Evolutionary conservation across 176 grass and related monocot species (phyloP), one percentile per base, ranked within the genome.

Genomic region (Carex pumila): DNA sequence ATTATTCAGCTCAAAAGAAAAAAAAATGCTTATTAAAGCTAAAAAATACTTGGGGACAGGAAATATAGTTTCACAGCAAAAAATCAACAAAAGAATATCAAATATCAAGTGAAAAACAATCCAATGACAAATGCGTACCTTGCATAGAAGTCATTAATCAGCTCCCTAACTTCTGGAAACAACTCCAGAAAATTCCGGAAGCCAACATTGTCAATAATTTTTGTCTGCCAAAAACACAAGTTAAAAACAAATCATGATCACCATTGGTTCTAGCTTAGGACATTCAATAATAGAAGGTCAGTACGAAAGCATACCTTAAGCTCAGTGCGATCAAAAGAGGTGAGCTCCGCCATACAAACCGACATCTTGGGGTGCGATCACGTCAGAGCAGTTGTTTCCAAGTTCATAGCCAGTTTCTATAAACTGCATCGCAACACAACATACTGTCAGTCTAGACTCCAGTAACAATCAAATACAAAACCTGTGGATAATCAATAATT

Each of bases 81-180:
- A n/a, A n/a, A n/a, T n/a, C n/a, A n/a, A n/a, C 19, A 0, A 2
- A 17, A 47, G 39, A 41, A 47, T 99, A 81, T 50, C 65, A 64
- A 53, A 76, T 81, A 37, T 60, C 34, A 50, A 70, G 61, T 52
- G 75, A 65, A 80, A 2, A 79, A 65, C 49, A 86, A 41, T 56
- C 22, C 29, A 55, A 56, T 31, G 11, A 32, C 81, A 88, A 6
- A 72, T 59, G 67, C 61, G 7, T 87, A 99, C 97, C 97, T 99
- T 85, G 93, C 87, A 87, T 99, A 99, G 82, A 99, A 99, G 74
- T 99, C 97, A 89, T 99, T 92, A 65, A 99, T 94, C 74, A 99
- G 90, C 80, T 99, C 97, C 85, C 97, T 88, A 55, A 94, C 93
- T 96, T 99, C 97, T 86, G 97, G 97, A 70, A 95, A 87, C 84